Conservation (phyloP, 257 asterid genomes). For the Ocimum tenuiflorum region DNA sequence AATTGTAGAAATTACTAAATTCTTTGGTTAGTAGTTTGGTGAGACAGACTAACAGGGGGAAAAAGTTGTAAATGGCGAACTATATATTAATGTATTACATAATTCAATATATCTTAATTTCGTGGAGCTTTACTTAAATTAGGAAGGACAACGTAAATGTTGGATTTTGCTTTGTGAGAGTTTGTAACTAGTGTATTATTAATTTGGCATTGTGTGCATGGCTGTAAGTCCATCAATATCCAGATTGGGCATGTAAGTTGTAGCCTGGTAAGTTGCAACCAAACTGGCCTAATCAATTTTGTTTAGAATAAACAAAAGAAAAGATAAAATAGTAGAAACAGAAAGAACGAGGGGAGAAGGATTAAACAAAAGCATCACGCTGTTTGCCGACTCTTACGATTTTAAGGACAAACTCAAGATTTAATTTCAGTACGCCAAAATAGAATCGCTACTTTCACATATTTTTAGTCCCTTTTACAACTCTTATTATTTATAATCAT, state of each 20-base stretch:
- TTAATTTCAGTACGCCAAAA: background rate
- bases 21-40: background rate
- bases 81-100: no score
- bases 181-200: no score
- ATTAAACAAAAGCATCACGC: background rate
- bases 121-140: no score
- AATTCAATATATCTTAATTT: no score
- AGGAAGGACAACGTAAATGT: no score
- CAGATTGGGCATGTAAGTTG: no score
- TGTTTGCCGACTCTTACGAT: background rate
- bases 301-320: no score
- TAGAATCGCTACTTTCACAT: background rate
- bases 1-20: background rate
- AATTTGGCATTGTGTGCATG: no score
- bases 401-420: background rate
- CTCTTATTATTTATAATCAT: no score
- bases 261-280: background rate
- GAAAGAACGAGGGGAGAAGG: background rate
- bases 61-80: conserved; percentile 17
- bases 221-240: background rate
- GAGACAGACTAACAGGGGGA: background rate
- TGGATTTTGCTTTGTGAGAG: no score
- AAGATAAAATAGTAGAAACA: no score
- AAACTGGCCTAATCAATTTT: background rate
- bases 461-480: background rate